phyloP scores from a whole-genome alignment of 805 yeast species.

The Saturnispora besseyi region DNA sequence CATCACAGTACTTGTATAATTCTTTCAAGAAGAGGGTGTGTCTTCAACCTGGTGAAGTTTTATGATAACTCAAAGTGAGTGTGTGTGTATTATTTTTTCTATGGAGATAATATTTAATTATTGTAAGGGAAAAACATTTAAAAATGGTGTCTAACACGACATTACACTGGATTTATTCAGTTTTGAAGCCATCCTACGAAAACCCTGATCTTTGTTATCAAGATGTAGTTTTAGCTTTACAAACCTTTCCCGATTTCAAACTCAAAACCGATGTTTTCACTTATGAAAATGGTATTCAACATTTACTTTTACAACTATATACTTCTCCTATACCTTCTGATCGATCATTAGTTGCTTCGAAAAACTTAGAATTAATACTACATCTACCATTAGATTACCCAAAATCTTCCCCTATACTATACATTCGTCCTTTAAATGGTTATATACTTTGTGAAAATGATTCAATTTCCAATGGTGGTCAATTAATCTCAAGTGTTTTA shows the following conservation, averaged over 20 bases:
- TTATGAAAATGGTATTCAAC: conserved; percentile 46
- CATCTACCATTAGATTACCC: conserved; percentile 68
- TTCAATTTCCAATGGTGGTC: conserved; percentile 62
- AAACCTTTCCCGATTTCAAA: conserved; percentile 41
- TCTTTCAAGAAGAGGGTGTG: too few relatives aligned
- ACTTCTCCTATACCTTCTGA: conserved; percentile 32
- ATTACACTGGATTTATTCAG: conserved; percentile 50
- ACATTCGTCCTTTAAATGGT: conserved; percentile 40
- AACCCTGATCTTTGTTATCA: conserved; percentile 52
- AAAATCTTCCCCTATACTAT: conserved; percentile 53
- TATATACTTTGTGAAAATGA: conserved; percentile 47
- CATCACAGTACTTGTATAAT: conserved; percentile 1
- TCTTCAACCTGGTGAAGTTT: too few relatives aligned
- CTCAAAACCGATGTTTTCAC: conserved; percentile 64
- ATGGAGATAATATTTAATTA: background rate
- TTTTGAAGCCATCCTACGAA: conserved; percentile 48
- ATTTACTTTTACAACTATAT: conserved; percentile 51
- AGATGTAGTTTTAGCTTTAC: conserved; percentile 51
- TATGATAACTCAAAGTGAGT: too few relatives aligned
- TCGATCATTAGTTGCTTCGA: conserved; percentile 27
- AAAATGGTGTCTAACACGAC: background rate
- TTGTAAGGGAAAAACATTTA: background rate
- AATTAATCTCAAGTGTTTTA: conserved; percentile 58
- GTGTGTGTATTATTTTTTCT: background rate
- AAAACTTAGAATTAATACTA: conserved; percentile 33